A percentile compares a stretch with the other conserved stretches of the same genome.
phyloP scores from a whole-genome alignment of 176 grass and related monocot species.

The Secale cereale region DNA sequence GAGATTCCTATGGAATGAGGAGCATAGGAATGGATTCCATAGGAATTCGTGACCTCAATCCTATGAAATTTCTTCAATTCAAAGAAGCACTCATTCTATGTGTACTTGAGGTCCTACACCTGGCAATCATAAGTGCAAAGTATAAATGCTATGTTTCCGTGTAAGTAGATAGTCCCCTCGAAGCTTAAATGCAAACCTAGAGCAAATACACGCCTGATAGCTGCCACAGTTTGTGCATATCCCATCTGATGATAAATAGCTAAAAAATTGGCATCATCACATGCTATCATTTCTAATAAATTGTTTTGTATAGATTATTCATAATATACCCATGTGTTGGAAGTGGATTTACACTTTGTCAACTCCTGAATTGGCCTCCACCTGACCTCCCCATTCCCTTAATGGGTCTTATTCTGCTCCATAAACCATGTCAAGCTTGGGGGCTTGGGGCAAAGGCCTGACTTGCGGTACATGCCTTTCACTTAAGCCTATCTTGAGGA shows the following conservation, averaged over 20 bases:
- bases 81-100: too few species aligned
- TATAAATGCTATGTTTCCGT: not conserved
- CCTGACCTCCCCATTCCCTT: not conserved
- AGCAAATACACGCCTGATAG: not conserved
- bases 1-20: too few species aligned
- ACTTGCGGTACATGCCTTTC: not conserved
- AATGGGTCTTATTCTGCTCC: not conserved
- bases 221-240: not conserved
- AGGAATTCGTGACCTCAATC: too few species aligned
- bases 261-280: not conserved
- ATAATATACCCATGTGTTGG: not conserved
- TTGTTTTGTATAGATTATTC: not conserved
- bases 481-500: not conserved
- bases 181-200: not conserved
- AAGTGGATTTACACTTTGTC: not conserved
- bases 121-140: not conserved
- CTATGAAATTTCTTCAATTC: too few species aligned
- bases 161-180: not conserved
- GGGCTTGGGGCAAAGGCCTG: not conserved
- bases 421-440: not conserved
- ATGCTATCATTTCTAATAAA: not conserved
- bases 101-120: not conserved
- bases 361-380: not conserved
- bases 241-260: not conserved
- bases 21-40: too few species aligned